phyloP scores from a whole-genome alignment of 441 rosid species.

The Gossypium schwendimanii region DNA sequence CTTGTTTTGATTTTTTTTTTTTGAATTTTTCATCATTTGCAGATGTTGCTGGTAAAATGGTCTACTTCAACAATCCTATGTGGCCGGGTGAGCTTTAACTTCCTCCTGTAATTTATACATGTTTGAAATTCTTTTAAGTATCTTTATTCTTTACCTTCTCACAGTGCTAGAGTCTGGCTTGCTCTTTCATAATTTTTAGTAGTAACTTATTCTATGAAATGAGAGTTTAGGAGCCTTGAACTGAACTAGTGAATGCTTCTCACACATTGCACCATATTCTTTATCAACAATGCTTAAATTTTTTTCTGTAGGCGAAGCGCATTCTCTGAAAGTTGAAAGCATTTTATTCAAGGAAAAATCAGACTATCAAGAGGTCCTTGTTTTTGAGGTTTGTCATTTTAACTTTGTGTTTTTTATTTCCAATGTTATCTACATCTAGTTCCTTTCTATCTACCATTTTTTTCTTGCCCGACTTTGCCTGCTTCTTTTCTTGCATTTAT shows the following conservation, averaged over 20 bases:
- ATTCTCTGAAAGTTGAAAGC: slow-evolving; percentile 73
- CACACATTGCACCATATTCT: neutral
- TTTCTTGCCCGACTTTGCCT: neutral
- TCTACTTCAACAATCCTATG: slow-evolving; percentile 92
- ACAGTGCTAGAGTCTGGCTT: neutral
- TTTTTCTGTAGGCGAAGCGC: slow-evolving; percentile 73
- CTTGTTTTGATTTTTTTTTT: neutral
- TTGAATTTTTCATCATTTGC: slow-evolving; percentile 7
- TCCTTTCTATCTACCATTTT: neutral
- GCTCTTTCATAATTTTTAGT: neutral
- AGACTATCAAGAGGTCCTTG: slow-evolving; percentile 81
- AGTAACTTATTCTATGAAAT: neutral
- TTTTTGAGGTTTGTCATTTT: slow-evolving; percentile 60
- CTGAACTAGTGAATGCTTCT: neutral
- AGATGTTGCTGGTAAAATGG: slow-evolving; percentile 45
- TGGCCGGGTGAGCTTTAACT: slow-evolving; percentile 70
- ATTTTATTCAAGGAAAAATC: slow-evolving; percentile 66
- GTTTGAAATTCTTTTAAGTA: neutral
- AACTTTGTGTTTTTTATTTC: slow-evolving; percentile 1
- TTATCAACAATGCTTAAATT: slow-evolving; percentile 11
- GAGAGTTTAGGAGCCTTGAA: neutral
- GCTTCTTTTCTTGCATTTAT: neutral
- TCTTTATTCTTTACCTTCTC: neutral
- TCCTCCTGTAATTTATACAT: neutral
- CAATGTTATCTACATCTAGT: neutral